These are phyloP conservation scores for Phaeodactylum tricornutum DNA, from an alignment of 108 stramenopile species.

Conservation along the genomic window DNA sequence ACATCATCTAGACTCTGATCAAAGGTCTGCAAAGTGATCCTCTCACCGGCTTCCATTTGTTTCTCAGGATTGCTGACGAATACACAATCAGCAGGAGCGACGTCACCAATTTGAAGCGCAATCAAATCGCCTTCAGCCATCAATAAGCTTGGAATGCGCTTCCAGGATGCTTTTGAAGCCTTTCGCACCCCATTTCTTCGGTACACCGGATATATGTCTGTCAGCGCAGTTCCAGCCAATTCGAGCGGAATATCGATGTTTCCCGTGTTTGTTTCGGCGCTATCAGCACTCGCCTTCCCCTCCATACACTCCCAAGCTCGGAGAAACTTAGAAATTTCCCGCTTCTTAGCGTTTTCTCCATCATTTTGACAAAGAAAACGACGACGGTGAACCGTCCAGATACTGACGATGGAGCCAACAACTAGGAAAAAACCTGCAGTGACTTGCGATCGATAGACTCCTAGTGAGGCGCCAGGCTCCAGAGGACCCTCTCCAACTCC, in stretches of 20 bases:
- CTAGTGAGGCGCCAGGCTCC: background rate
- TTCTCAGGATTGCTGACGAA: constrained; percentile 6
- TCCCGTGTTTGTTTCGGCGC: background rate
- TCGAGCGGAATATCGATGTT: background rate
- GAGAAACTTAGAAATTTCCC: constrained; percentile 29
- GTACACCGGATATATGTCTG: constrained; percentile 68
- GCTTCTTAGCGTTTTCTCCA: constrained; percentile 24
- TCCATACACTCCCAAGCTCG: constrained; percentile 8
- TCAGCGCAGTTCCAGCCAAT: constrained; percentile 33
- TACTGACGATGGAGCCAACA: constrained; percentile 14
- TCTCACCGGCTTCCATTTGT: constrained; percentile 31
- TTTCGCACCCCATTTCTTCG: constrained; percentile 18
- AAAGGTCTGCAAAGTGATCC: constrained; percentile 34
- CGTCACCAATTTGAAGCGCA: constrained; percentile 72
- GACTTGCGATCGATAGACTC: constrained; percentile 21
- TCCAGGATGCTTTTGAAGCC: constrained; percentile 37
- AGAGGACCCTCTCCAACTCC: background rate
- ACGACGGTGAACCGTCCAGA: constrained; percentile 22
- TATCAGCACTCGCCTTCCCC: background rate
- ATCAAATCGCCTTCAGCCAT: constrained; percentile 69
- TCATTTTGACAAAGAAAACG: constrained; percentile 18
- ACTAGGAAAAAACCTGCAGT: constrained; percentile 18
- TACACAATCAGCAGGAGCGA: constrained; percentile 37
- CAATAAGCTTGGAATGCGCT: constrained; percentile 50
- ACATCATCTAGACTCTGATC: background rate